Percentiles rank a stretch among this genome's conserved stretches.
Conservation (phyloP, 1,284 basidiomycete species). For the Anthracocystis panici-leucophaei region DNA sequence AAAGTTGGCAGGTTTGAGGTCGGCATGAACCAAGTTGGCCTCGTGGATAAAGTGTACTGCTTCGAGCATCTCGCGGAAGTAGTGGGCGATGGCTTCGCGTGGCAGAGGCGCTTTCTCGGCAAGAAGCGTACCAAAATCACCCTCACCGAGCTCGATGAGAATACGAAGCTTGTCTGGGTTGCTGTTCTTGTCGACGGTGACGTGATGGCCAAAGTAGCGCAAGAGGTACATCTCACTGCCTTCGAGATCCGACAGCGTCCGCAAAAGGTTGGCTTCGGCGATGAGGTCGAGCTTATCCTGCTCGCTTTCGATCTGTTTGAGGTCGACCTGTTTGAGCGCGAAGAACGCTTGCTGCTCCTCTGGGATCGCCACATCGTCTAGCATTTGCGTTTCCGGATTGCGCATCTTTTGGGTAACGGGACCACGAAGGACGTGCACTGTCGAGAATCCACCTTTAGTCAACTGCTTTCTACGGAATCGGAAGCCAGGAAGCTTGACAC, state of each 20-base stretch:
- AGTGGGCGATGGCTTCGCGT: slow-evolving; percentile 54
- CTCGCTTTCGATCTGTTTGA: slow-evolving; percentile 64
- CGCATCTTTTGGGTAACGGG: slow-evolving; percentile 49
- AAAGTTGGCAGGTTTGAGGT: slow-evolving; percentile 73
- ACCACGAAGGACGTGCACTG: slow-evolving; percentile 65
- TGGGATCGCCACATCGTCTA: slow-evolving; percentile 53
- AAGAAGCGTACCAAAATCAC: slow-evolving; percentile 63
- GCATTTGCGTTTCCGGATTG: slow-evolving; percentile 33
- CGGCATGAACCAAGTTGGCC: slow-evolving; percentile 67
- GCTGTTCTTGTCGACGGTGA: slow-evolving; percentile 46
- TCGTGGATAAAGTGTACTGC: slow-evolving; percentile 69
- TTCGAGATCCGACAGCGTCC: slow-evolving; percentile 55
- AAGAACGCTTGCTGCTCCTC: slow-evolving; percentile 65
- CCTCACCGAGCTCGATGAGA: slow-evolving; percentile 66
- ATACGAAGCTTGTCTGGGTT: slow-evolving; percentile 62
- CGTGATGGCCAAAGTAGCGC: slow-evolving; percentile 67
- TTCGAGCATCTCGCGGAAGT: slow-evolving; percentile 68
- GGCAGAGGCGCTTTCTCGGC: slow-evolving; percentile 52
- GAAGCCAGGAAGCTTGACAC: slow-evolving; percentile 58
- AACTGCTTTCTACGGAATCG: slow-evolving; percentile 60
- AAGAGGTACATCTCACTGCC: slow-evolving; percentile 65
- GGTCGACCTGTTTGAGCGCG: slow-evolving; percentile 68
- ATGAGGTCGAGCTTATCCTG: slow-evolving; percentile 65
- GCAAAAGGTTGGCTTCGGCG: slow-evolving; percentile 64
- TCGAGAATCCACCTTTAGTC: slow-evolving; percentile 66